phyloP scores from a whole-genome alignment of 495 filamentous ascomycete genomes.

The Penicillium mononematosum region DNA sequence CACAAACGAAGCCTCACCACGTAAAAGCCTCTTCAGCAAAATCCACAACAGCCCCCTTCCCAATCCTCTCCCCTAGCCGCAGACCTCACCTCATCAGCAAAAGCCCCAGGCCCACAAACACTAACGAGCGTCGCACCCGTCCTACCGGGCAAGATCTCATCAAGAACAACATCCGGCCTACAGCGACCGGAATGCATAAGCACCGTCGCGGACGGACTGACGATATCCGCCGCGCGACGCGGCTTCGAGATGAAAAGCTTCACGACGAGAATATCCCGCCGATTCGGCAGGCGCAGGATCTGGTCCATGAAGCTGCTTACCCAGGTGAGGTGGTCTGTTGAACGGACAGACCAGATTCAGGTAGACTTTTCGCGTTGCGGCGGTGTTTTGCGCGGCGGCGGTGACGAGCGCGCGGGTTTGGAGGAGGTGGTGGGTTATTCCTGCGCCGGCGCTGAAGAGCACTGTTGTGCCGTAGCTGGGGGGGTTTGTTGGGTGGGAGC shows the following conservation, averaged over 20 bases:
- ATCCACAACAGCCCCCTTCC: constrained; percentile 68
- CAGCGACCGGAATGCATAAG: constrained; percentile 83
- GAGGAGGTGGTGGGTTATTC: constrained; percentile 84
- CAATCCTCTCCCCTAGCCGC: constrained; percentile 66
- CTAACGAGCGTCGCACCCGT: constrained; percentile 82
- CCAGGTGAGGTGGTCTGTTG: constrained; percentile 87
- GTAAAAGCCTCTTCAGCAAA: constrained; percentile 96
- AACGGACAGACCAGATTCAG: constrained; percentile 90
- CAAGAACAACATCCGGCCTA: constrained; percentile 59
- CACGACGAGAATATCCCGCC: constrained; percentile 78
- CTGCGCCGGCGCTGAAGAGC: constrained; percentile 83
- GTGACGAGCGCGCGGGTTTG: constrained; percentile 72
- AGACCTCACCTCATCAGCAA: constrained; percentile 81
- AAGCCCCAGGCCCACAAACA: constrained; percentile 85
- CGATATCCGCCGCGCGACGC: constrained; percentile 58
- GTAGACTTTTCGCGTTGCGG: constrained; percentile 74
- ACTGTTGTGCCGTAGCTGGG: constrained; percentile 82
- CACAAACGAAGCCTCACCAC: constrained; percentile 43
- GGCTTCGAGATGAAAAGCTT: constrained; percentile 90
- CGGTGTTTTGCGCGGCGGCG: constrained; percentile 64
- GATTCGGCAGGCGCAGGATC: constrained; percentile 78
- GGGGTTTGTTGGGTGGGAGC: constrained; percentile 59
- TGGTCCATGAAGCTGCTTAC: constrained; percentile 94
- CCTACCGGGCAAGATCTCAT: constrained; percentile 71
- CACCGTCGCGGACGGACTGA: constrained; percentile 76